Percentiles rank a stretch among this genome's conserved stretches.
Conservation (phyloP, 1,284 basidiomycete species). For the Neotropicomus parvogracilis region DNA sequence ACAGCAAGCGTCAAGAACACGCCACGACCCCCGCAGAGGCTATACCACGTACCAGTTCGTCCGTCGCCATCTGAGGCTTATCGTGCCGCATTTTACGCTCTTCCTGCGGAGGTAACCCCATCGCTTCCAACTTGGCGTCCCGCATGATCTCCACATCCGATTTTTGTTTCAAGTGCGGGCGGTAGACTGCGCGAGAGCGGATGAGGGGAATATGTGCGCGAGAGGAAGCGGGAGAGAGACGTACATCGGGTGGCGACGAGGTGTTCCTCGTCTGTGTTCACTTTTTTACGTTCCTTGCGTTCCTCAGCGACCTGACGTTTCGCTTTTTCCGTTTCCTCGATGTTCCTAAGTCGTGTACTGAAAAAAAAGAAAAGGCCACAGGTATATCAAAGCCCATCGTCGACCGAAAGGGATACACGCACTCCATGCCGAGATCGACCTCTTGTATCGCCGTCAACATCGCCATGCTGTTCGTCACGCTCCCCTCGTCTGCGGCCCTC, state of each 20-base stretch:
- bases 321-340: slow-evolving; percentile 94
- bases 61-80: slow-evolving; percentile 79
- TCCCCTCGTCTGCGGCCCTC: slow-evolving; percentile 75
- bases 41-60: slow-evolving; percentile 65
- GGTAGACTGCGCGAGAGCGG: slow-evolving; percentile 59
- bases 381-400: neutral
- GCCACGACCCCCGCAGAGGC: neutral
- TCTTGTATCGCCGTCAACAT: slow-evolving; percentile 98
- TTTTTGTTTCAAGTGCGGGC: slow-evolving; percentile 71
- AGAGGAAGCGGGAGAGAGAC: slow-evolving; percentile 29
- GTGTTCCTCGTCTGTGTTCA: slow-evolving; percentile 69
- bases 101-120: slow-evolving; percentile 66
- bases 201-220: neutral
- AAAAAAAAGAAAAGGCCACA: neutral
- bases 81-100: slow-evolving; percentile 52
- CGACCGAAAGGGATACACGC: slow-evolving; percentile 33
- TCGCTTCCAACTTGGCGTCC: slow-evolving; percentile 80
- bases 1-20: neutral
- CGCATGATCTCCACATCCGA: slow-evolving; percentile 84
- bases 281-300: slow-evolving; percentile 53
- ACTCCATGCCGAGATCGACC: slow-evolving; percentile 98
- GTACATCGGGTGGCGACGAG: slow-evolving; percentile 81
- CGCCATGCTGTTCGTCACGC: slow-evolving; percentile 84
- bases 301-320: slow-evolving; percentile 81
- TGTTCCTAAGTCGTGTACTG: slow-evolving; percentile 88